Evolutionary conservation across 495 filamentous ascomycete species (phyloP), one percentile per base, ranked within the genome.

Genomic region (Tuber umbilicatum): DNA sequence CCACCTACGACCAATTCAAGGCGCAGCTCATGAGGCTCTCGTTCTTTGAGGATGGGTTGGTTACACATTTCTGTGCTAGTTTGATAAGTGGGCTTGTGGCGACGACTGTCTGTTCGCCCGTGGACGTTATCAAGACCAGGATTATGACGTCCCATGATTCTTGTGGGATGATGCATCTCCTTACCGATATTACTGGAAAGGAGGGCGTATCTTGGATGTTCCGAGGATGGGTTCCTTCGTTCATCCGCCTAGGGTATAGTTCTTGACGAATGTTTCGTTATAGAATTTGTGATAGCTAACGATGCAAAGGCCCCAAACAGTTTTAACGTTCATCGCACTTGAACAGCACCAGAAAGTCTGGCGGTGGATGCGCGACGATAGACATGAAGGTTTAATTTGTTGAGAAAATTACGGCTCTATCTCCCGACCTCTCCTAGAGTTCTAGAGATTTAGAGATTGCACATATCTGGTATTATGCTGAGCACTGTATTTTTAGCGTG

Each of bases 71-170:
- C 83, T 88, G 88, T 0, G 92, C 95, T 4, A 92, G 89, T 0
- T 90, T 97, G 79, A 82, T 94, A 78, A 94, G 94, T 19, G 95
- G 95, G 3, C 93, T 98, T 75, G 92, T 97, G 9, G 95, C 95
- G 1, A 97, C 95, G 9, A 99, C 96, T 1, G 89, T 97, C 39
- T 97, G 94, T 84, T 94, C 91, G 50, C 95, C 95, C 1, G 93
- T 97, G 16, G 95, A 99, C 82, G 95, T 99, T 14, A 93, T 99
- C 85, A 99, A 99, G 88, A 98, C 94, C 41, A 86, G 95, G 2
- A 89, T 98, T 43, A 99, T 99, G 95, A 91, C 88, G 70, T 88
- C 92, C 4, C 86, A 87, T 41, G 86, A 85, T 73, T 89, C 87
- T 47, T 87, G 90, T 70, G 87, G 87, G 50, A 85, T 94, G 27